Conservation (phyloP, 306 rosid species). For the Medicago lupulina region DNA sequence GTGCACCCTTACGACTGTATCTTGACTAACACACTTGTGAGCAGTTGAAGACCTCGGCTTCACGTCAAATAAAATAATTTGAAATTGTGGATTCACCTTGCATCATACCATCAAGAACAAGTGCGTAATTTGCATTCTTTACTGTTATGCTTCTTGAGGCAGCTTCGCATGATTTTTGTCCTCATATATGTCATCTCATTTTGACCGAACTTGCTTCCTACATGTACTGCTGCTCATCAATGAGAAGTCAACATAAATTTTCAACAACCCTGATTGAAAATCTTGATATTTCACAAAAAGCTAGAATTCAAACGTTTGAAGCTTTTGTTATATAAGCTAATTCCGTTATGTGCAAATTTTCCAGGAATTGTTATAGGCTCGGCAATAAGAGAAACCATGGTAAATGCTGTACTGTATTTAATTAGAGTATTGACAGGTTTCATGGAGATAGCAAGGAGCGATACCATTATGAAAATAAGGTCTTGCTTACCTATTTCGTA, state of each 20-base stretch:
- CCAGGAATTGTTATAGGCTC: constrained; percentile 22
- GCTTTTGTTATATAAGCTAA: constrained; percentile 13
- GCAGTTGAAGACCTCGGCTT: constrained; percentile 31
- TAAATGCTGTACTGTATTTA: constrained; percentile 10
- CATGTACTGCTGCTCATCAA: constrained; percentile 33
- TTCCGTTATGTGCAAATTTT: constrained; percentile 3
- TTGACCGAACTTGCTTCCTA: constrained; percentile 25
- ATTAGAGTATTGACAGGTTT: constrained; percentile 21
- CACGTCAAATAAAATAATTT: constrained; percentile 26
- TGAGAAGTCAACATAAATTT: constrained; percentile 18
- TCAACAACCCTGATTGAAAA: constrained; percentile 7
- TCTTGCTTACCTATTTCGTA: constrained; percentile 41
- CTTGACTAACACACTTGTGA: constrained; percentile 15
- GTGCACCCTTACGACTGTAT: not conserved
- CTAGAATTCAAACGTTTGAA: constrained; percentile 17
- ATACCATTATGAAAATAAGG: constrained; percentile 28
- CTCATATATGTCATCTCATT: constrained; percentile 11
- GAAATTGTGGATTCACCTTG: constrained; percentile 35
- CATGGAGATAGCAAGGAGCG: constrained; percentile 10
- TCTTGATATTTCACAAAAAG: constrained; percentile 29
- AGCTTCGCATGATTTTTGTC: constrained; percentile 36
- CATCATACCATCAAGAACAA: constrained; percentile 38
- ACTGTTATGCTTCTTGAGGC: constrained; percentile 23
- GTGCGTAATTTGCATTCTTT: constrained; percentile 23
- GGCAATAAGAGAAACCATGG: constrained; percentile 28